Percentiles rank a stretch among this genome's conserved stretches.
phyloP scores from a whole-genome alignment of 1,284 basidiomycete genomes.

The Hemileia vastatrix region DNA sequence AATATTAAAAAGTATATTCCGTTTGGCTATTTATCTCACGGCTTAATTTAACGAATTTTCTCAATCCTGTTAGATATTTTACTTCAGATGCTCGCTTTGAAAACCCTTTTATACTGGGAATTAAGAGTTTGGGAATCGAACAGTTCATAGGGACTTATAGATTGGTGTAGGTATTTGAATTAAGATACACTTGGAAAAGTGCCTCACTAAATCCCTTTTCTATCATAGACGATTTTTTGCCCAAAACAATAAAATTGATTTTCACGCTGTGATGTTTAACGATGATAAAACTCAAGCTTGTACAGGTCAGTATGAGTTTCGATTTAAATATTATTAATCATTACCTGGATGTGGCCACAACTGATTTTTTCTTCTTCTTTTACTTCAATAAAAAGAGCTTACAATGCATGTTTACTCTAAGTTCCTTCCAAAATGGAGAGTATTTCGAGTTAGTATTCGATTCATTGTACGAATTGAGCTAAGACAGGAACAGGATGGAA shows the following conservation, averaged over 20 bases:
- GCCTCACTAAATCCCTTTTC: too few relatives aligned
- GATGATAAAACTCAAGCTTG: conserved; percentile 10
- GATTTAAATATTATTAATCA: neutral
- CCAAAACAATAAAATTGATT: conserved; percentile 10
- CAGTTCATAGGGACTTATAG: too few relatives aligned
- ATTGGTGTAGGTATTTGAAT: too few relatives aligned
- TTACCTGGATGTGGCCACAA: neutral
- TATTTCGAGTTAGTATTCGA: neutral
- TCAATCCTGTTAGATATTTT: too few relatives aligned
- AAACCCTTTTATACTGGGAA: too few relatives aligned
- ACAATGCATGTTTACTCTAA: neutral
- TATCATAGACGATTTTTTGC: neutral
- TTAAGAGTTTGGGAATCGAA: too few relatives aligned
- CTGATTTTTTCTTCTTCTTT: neutral
- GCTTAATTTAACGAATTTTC: too few relatives aligned
- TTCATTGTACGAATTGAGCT: conserved; percentile 4
- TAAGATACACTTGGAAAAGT: too few relatives aligned
- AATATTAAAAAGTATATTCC: too few relatives aligned
- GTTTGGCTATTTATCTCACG: too few relatives aligned
- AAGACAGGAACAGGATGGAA: neutral
- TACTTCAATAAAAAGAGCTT: neutral
- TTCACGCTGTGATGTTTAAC: conserved; percentile 19
- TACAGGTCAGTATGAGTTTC: neutral
- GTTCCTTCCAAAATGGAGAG: neutral
- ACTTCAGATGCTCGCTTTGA: too few relatives aligned